A percentile compares a stretch with the other conserved stretches of the same genome.
Conservation (phyloP, 1,284 basidiomycete species). For the Taiwanofungus camphoratus region DNA sequence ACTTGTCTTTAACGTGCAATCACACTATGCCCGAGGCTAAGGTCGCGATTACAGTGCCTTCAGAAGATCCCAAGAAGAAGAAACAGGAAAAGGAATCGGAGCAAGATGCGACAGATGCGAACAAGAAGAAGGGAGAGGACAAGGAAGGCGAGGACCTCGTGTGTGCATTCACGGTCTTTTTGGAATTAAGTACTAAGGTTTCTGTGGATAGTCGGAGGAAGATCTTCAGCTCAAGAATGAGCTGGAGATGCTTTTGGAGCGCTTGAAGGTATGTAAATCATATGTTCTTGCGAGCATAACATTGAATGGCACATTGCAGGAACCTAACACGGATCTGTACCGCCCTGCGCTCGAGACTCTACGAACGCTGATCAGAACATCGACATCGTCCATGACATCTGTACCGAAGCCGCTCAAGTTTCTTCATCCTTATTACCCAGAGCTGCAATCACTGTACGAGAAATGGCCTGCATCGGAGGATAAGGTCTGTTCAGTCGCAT, state of each 20-base stretch:
- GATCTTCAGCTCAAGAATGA: constrained; percentile 93
- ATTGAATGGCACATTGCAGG: constrained; percentile 43
- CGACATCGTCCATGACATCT: constrained; percentile 99
- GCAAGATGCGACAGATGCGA: constrained; percentile 8
- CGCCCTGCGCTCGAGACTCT: constrained; percentile 91
- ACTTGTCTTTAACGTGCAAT: no score
- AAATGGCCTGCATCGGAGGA: constrained; percentile 75
- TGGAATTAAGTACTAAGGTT: not conserved
- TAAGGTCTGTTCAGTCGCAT: constrained; percentile 48
- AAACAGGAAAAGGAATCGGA: constrained; percentile 39
- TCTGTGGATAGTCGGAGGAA: constrained; percentile 75
- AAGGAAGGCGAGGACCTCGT: constrained; percentile 83
- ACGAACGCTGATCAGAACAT: constrained; percentile 90
- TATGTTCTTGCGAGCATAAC: not conserved
- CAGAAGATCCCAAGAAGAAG: constrained; percentile 73
- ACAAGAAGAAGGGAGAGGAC: constrained; percentile 46
- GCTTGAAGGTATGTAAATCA: constrained; percentile 66
- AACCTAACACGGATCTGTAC: constrained; percentile 82
- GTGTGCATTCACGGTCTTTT: constrained; percentile 27
- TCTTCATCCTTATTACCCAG: constrained; percentile 91
- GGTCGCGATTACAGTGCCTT: constrained; percentile 51
- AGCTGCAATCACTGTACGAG: constrained; percentile 79
- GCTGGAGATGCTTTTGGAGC: constrained; percentile 96
- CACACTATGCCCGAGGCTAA: constrained; percentile 52
- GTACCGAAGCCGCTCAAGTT: constrained; percentile 99